phyloP scores from a whole-genome alignment of 495 filamentous ascomycete genomes.

The Xylaria grammica region DNA sequence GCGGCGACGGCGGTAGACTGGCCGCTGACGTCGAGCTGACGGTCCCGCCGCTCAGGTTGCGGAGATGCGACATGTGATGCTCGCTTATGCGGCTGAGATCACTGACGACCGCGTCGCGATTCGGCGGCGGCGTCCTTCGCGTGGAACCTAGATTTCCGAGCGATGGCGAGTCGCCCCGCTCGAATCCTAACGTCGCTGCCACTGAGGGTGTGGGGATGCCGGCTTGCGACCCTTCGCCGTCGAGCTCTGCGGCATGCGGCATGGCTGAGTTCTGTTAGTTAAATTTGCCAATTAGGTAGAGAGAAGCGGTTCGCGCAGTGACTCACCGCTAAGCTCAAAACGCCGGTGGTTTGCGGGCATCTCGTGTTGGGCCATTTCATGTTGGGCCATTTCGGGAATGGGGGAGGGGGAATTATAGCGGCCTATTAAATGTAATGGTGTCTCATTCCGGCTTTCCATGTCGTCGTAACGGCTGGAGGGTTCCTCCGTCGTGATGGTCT shows the following conservation, averaged over 20 bases:
- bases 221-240: slow-evolving; percentile 28
- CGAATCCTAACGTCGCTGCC: not conserved
- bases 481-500: slow-evolving; percentile 55
- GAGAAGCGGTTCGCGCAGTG: not conserved
- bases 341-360: slow-evolving; percentile 45
- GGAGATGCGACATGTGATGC: slow-evolving; percentile 48
- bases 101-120: slow-evolving; percentile 34
- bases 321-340: slow-evolving; percentile 53
- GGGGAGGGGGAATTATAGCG: slow-evolving; percentile 7
- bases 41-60: slow-evolving; percentile 51
- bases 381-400: slow-evolving; percentile 25
- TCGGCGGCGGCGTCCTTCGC: slow-evolving; percentile 9
- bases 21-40: slow-evolving; percentile 40
- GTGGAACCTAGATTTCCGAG: slow-evolving; percentile 27
- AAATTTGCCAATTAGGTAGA: not conserved
- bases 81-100: slow-evolving; percentile 52
- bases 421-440: slow-evolving; percentile 23
- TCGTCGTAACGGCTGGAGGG: slow-evolving; percentile 37
- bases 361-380: slow-evolving; percentile 46
- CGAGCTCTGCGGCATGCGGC: slow-evolving; percentile 44
- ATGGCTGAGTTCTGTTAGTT: slow-evolving; percentile 33
- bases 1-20: slow-evolving; percentile 21
- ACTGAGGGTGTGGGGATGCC: not conserved
- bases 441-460: slow-evolving; percentile 31
- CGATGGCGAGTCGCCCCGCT: slow-evolving; percentile 39